These are phyloP conservation scores for Prunus davidiana DNA, from an alignment of 306 rosid genomes.

Conservation along the genomic window DNA sequence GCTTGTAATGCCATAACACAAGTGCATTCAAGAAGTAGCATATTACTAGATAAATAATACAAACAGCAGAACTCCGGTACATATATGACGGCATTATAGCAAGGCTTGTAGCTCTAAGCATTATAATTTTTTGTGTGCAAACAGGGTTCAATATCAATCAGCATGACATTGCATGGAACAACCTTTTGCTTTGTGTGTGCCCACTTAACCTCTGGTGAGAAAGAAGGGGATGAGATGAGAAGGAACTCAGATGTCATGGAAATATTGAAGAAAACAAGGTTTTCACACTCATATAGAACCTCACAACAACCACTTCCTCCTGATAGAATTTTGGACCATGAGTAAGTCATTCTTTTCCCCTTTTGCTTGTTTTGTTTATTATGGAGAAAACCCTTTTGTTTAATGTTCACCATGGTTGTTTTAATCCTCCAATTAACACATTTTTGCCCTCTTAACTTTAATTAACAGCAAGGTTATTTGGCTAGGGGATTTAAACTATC, in stretches of 20 bases:
- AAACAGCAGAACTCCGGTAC: background rate
- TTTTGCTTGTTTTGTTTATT: too few relatives aligned
- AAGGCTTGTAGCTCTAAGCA: background rate
- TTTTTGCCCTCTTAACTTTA: background rate
- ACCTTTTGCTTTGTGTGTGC: conserved; percentile 88
- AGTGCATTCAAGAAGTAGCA: background rate
- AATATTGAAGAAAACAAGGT: conserved; percentile 77
- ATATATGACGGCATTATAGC: background rate
- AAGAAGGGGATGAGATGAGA: conserved; percentile 68
- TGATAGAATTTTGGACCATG: conserved; percentile 63
- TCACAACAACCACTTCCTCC: conserved; percentile 35
- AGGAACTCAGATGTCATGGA: conserved; percentile 72
- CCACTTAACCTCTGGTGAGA: conserved; percentile 91
- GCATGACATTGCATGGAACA: conserved; percentile 66
- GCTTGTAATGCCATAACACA: background rate
- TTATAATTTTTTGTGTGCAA: background rate
- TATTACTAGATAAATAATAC: background rate
- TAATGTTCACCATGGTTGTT: background rate
- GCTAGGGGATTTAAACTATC: conserved; percentile 97
- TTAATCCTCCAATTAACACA: background rate
- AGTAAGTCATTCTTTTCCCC: conserved; percentile 37
- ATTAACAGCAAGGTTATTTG: conserved; percentile 67
- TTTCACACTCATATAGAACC: conserved; percentile 39
- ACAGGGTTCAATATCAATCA: conserved; percentile 85
- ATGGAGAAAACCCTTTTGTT: background rate